Evolutionary conservation across 352 stramenopile species (phyloP).

Genomic region (Pythium folliculosum): DNA sequence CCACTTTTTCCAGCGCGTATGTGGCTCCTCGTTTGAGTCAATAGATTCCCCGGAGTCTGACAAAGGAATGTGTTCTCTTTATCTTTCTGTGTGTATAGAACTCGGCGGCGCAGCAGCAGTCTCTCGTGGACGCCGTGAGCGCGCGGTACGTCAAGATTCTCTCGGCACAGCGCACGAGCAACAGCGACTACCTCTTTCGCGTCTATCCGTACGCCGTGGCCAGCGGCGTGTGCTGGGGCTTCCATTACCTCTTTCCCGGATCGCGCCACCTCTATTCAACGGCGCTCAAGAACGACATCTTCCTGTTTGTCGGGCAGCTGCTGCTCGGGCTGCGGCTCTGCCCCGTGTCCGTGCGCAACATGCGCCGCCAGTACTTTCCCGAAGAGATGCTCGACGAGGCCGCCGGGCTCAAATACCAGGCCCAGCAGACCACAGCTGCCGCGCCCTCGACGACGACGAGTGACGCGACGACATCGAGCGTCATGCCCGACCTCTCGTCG

Average conservation of each 20-base stretch:
- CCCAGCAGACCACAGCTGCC: slow-evolving; percentile 7
- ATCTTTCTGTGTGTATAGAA: slow-evolving; percentile 29
- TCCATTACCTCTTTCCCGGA: slow-evolving; percentile 88
- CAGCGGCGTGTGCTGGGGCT: slow-evolving; percentile 78
- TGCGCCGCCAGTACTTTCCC: slow-evolving; percentile 68
- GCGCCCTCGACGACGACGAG: background rate
- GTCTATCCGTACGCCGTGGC: slow-evolving; percentile 88
- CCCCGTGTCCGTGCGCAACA: slow-evolving; percentile 64
- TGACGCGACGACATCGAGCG: background rate
- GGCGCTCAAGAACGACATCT: slow-evolving; percentile 82
- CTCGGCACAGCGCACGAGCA: slow-evolving; percentile 53
- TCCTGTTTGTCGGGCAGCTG: slow-evolving; percentile 74
- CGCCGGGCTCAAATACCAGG: slow-evolving; percentile 37
- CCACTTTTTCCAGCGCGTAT: slow-evolving; percentile 86
- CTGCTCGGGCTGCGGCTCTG: slow-evolving; percentile 70
- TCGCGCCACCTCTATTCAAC: slow-evolving; percentile 84
- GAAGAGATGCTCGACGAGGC: slow-evolving; percentile 73
- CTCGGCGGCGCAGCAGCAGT: slow-evolving; percentile 59
- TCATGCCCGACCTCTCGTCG: slow-evolving; percentile 31
- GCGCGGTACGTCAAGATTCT: slow-evolving; percentile 84
- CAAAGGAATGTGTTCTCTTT: background rate
- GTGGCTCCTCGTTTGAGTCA: background rate
- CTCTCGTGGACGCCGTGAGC: slow-evolving; percentile 71
- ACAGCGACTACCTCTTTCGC: slow-evolving; percentile 86
- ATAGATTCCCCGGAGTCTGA: background rate